Percentiles rank a stretch among this genome's conserved stretches.
Evolutionary conservation across 352 stramenopile species (phyloP).

Genomic region (Aphanomyces astaci): DNA sequence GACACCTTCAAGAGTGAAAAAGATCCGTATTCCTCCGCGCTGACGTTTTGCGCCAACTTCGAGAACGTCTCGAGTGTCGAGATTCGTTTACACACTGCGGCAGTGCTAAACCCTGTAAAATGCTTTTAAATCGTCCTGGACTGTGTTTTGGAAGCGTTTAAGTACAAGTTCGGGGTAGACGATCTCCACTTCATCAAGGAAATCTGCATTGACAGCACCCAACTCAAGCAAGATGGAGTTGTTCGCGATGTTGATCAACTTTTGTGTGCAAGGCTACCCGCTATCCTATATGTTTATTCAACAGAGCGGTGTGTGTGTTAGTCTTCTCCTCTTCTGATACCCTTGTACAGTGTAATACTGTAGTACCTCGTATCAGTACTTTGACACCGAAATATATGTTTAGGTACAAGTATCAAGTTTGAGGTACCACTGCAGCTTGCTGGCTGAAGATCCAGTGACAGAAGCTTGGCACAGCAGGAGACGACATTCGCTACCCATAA

Average conservation of each 20-base stretch:
- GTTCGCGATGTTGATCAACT: not conserved
- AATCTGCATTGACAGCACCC: not conserved
- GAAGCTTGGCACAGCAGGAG: too few relatives aligned
- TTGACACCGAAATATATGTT: too few relatives aligned
- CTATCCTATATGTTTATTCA: conserved; percentile 1
- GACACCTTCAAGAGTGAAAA: not conserved
- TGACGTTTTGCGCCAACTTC: not conserved
- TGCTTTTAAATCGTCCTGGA: not conserved
- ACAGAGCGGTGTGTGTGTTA: not conserved
- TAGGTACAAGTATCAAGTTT: too few relatives aligned
- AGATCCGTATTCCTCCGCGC: not conserved
- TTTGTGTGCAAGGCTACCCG: not conserved
- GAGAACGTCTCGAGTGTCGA: not conserved
- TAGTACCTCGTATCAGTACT: too few relatives aligned
- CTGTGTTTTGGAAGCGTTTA: not conserved
- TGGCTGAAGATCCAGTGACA: too few relatives aligned
- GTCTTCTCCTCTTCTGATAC: too few relatives aligned
- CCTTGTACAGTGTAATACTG: too few relatives aligned
- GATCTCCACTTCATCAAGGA: not conserved
- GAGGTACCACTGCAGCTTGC: too few relatives aligned
- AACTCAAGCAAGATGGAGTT: not conserved
- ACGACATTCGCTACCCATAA: too few relatives aligned
- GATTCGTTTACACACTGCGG: not conserved
- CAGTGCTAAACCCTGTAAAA: not conserved
- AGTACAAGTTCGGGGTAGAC: not conserved